Conservation (phyloP, 2,329 filamentous ascomycete species). For the Graphiopsis chlorocephala region DNA sequence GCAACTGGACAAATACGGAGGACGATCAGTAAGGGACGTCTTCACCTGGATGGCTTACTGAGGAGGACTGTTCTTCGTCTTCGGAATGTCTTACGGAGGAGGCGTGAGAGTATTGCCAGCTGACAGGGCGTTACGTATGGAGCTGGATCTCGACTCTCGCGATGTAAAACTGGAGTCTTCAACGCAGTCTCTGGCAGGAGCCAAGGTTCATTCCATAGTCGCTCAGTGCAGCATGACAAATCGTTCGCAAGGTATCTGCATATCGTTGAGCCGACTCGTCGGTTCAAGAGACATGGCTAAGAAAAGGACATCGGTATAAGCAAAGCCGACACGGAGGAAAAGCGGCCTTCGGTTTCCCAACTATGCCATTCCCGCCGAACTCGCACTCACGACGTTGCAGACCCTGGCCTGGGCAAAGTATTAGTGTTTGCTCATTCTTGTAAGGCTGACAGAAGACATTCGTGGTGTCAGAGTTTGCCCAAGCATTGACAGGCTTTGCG, state of each 20-base stretch:
- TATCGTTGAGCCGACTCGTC: not conserved
- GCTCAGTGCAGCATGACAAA: not conserved
- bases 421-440: not conserved
- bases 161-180: not conserved
- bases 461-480: not conserved
- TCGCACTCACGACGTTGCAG: not conserved
- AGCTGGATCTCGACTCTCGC: not conserved
- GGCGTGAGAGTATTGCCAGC: too few species aligned
- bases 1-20: too few species aligned
- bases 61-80: too few species aligned
- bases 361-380: not conserved
- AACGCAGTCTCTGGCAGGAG: not conserved
- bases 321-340: not conserved
- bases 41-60: too few species aligned
- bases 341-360: not conserved
- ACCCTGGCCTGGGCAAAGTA: not conserved
- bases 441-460: slow-evolving; percentile 1
- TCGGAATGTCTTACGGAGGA: too few species aligned
- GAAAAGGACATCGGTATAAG: not conserved
- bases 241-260: not conserved
- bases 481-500: not conserved
- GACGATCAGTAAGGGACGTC: too few species aligned
- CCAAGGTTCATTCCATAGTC: not conserved
- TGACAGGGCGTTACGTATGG: too few species aligned
- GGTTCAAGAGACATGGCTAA: not conserved